phyloP scores from a whole-genome alignment of 2,329 filamentous ascomycete species.

The Stromatinia cepivora region DNA sequence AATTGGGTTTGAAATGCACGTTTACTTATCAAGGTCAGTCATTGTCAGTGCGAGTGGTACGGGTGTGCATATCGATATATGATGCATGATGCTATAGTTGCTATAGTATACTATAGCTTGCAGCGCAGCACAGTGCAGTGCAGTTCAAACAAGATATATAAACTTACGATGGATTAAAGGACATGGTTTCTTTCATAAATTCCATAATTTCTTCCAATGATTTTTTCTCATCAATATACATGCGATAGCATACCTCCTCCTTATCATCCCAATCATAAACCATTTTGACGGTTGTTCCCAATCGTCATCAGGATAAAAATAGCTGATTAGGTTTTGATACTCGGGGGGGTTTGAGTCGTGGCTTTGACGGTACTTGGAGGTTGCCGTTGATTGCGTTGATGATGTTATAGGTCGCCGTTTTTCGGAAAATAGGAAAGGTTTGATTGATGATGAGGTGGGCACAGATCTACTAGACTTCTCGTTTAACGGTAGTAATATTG shows the following conservation, averaged over 20 bases:
- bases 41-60: constrained; percentile 31
- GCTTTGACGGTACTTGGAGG: constrained; percentile 21
- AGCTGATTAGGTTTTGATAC: not conserved
- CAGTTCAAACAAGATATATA: not conserved
- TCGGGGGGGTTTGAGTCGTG: not conserved
- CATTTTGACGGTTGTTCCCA: constrained; percentile 33
- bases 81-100: constrained; percentile 14
- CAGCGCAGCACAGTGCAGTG: not conserved
- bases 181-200: constrained; percentile 63
- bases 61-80: constrained; percentile 25
- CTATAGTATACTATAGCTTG: constrained; percentile 32
- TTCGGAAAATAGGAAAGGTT: not conserved
- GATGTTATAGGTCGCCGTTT: constrained; percentile 24
- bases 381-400: constrained; percentile 24
- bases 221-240: constrained; percentile 76
- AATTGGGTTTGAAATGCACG: constrained; percentile 76
- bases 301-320: constrained; percentile 4
- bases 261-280: constrained; percentile 69
- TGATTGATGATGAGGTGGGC: not conserved
- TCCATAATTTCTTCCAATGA: constrained; percentile 73
- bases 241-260: constrained; percentile 62
- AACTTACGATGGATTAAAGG: constrained; percentile 49
- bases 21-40: constrained; percentile 53
- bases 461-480: not conserved
- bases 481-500: not conserved